Percentiles rank a stretch among this genome's conserved stretches.
phyloP scores from a whole-genome alignment of 2,329 filamentous ascomycete genomes.

The Penicillium sp. region DNA sequence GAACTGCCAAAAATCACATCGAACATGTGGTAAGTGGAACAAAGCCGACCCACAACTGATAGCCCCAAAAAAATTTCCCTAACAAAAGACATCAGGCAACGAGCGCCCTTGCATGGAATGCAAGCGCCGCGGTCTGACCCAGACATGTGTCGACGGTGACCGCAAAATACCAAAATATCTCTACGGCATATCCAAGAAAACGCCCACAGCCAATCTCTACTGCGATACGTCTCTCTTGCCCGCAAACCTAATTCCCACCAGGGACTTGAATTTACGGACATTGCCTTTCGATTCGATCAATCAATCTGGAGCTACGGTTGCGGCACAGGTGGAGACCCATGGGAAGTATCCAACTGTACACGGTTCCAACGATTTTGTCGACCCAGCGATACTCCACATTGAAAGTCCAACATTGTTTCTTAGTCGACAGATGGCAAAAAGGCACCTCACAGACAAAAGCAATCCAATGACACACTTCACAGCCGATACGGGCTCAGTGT shows the following conservation, averaged over 20 bases:
- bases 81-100: constrained; percentile 7
- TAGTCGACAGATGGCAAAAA: not conserved
- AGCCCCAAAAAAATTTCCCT: not conserved
- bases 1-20: constrained; percentile 16
- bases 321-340: not conserved
- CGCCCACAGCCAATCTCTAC: not conserved
- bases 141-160: constrained; percentile 12
- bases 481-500: not conserved
- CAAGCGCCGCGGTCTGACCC: constrained; percentile 2
- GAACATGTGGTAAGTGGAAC: constrained; percentile 14
- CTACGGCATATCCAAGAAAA: not conserved
- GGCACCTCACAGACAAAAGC: no score
- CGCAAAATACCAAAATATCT: constrained; percentile 18
- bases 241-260: no score
- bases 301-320: not conserved
- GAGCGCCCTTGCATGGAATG: constrained; percentile 16
- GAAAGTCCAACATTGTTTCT: not conserved
- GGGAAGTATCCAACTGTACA: not conserved
- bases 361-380: not conserved
- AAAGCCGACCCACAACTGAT: not conserved
- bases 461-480: not conserved
- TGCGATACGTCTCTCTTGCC: not conserved
- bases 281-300: not conserved
- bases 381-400: constrained; percentile 4
- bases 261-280: not conserved